Evolutionary conservation across 2,329 filamentous ascomycete genomes (phyloP).

Genomic region (Ceratocystis huliohia): DNA sequence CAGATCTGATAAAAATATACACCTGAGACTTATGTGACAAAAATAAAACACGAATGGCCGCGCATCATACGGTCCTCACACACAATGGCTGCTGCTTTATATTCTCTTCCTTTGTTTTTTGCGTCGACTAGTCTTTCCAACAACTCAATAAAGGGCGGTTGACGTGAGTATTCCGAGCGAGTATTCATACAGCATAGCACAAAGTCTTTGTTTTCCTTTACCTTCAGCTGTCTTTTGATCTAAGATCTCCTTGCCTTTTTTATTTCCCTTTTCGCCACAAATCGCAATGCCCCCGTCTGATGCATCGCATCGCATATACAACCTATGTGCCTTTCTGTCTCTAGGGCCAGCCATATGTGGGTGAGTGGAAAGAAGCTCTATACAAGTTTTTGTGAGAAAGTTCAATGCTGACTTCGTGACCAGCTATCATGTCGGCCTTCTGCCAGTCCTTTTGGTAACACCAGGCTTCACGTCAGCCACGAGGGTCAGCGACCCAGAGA

Average conservation of each 20-base stretch:
- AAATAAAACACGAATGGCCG: neutral
- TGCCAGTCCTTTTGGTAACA: slow-evolving; percentile 44
- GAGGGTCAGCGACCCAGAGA: slow-evolving; percentile 33
- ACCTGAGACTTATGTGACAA: neutral
- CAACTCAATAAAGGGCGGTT: neutral
- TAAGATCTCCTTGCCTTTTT: neutral
- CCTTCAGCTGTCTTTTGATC: neutral
- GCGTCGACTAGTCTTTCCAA: neutral
- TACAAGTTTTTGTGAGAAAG: neutral
- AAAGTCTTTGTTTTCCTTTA: neutral
- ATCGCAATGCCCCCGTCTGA: neutral
- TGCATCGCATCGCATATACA: slow-evolving; percentile 27
- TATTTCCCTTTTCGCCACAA: neutral
- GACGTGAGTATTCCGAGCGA: neutral
- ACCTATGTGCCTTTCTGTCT: slow-evolving; percentile 36
- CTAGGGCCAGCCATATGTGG: slow-evolving; percentile 41
- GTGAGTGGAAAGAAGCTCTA: slow-evolving; percentile 27
- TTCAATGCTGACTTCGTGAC: neutral
- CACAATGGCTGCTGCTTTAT: slow-evolving; percentile 1
- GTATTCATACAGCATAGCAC: neutral
- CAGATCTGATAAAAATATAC: slow-evolving; percentile 11
- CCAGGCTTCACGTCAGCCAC: slow-evolving; percentile 31
- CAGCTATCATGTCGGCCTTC: slow-evolving; percentile 45
- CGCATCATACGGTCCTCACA: neutral
- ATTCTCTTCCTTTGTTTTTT: neutral